Base-by-base conservation (phyloP, 306 rosid genomes). In the Cucumis melo region DNA sequence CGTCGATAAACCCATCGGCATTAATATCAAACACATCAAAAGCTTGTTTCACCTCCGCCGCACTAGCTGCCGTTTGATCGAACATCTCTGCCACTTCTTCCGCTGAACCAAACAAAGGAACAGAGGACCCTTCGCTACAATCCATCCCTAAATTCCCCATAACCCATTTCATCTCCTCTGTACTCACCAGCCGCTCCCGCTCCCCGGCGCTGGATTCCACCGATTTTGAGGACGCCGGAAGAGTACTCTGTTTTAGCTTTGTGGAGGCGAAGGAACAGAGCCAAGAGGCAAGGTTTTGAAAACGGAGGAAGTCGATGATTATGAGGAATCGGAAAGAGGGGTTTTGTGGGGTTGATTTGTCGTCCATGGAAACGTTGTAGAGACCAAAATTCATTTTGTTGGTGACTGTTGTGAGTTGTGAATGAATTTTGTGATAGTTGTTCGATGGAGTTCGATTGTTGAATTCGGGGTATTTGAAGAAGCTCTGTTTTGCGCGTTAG, bases 1-100 rank as follows among this genome's bases (percentile, higher is more conserved):
- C 86, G 3, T 84, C 86, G 59, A 86, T 80, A 12, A 81, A 86
- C 32, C 87, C 87, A 78, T 86, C 87, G 66, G 77, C 68, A 1
- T 86, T 86, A 20, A 54, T 81, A 75, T 86, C 89, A 14, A 86
- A 86, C 76, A 84, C 84, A 29, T 80, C 74, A 36, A 86, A 86
- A 10, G 86, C 84, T 51, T 78, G 75, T 21, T 82, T 72, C 59
- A 86, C 66, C 78, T 84, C 89, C 46, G 17, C 87, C 56, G 57
- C 19, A 54, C 81, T 55, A 7, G 80, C 78, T 21, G 77, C 85
- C 59, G 71, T 76, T 15, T 79, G 79, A 3, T 59, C 79, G 32
- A 83, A 79, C 75, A 81, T 23, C 21, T 73, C 0, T 6, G 3
- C 41, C 24, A 83, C 15, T 19, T 83, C 87, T 60, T 60, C 13